Percentiles rank a stretch among this genome's conserved stretches.
Evolutionary conservation across 2,329 filamentous ascomycete species (phyloP).

Genomic region (Scedosporium aurantiacum): DNA sequence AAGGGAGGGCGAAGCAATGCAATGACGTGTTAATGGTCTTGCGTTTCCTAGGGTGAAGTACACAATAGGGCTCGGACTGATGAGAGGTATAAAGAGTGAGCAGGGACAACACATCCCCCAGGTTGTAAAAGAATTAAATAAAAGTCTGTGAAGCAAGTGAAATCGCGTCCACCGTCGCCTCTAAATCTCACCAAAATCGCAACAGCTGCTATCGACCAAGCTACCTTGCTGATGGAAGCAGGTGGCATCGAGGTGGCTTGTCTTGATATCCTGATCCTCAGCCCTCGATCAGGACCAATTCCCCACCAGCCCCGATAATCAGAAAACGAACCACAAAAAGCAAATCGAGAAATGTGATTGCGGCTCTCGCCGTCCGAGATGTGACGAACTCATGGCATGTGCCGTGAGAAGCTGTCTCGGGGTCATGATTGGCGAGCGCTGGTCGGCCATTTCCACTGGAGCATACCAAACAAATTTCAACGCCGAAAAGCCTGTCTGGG

Average conservation of each 20-base stretch:
- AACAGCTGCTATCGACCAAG: no score
- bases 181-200: no score
- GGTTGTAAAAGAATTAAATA: no score
- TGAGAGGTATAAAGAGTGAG: conserved; percentile 2
- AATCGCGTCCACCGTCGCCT: no score
- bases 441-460: neutral
- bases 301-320: neutral
- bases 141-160: no score
- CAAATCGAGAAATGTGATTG: conserved; percentile 7
- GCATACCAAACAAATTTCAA: neutral
- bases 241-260: neutral
- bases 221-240: neutral
- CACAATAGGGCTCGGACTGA: neutral
- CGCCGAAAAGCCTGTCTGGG: neutral
- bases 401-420: conserved; percentile 9
- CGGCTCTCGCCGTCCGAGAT: conserved; percentile 9
- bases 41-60: neutral
- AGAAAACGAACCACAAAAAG: neutral
- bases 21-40: conserved; percentile 5
- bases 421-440: conserved; percentile 11
- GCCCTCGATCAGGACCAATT: neutral
- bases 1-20: conserved; percentile 1
- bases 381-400: conserved; percentile 13
- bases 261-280: neutral
- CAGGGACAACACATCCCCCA: neutral